A percentile compares a stretch with the other conserved stretches of the same genome.
phyloP scores from a whole-genome alignment of 2,329 filamentous ascomycete genomes.

The Phialophora tarda region DNA sequence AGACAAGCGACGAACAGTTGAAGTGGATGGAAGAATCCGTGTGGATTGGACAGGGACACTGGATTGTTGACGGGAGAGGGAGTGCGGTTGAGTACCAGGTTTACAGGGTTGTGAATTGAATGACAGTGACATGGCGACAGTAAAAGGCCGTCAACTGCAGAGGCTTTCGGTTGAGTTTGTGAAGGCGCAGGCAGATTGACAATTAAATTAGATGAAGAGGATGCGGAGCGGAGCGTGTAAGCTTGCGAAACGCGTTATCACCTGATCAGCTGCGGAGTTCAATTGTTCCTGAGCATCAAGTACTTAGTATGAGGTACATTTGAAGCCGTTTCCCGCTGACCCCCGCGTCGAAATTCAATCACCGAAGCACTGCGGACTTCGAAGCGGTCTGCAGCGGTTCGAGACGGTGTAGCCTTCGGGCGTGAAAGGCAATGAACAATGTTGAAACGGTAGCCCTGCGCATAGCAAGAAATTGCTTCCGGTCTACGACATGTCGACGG shows the following conservation, averaged over 20 bases:
- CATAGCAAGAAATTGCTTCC: slow-evolving; percentile 32
- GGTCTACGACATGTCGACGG: slow-evolving; percentile 21
- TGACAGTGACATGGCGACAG: not conserved
- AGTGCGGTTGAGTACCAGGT: slow-evolving; percentile 28
- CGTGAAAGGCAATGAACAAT: slow-evolving; percentile 38
- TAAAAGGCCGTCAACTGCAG: not conserved
- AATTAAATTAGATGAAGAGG: not conserved
- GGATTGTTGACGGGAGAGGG: slow-evolving; percentile 15
- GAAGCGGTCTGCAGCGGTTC: not conserved
- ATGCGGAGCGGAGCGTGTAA: not conserved
- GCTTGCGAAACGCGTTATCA: not conserved
- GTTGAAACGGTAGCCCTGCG: slow-evolving; percentile 38
- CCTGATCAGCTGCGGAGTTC: slow-evolving; percentile 3
- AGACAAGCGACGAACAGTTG: slow-evolving; percentile 24
- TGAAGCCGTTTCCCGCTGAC: not conserved
- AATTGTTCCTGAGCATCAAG: not conserved
- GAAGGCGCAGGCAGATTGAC: not conserved
- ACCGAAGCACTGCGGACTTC: not conserved
- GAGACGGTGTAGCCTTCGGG: slow-evolving; percentile 6
- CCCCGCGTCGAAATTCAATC: not conserved
- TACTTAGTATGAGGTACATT: too few relatives aligned
- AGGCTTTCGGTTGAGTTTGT: not conserved
- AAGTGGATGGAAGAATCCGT: slow-evolving; percentile 30
- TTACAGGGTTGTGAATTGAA: slow-evolving; percentile 20
- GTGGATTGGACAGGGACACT: slow-evolving; percentile 26